These are phyloP conservation scores for Daldinia bambusicola DNA, from an alignment of 495 filamentous ascomycete genomes.

Conservation along the genomic window DNA sequence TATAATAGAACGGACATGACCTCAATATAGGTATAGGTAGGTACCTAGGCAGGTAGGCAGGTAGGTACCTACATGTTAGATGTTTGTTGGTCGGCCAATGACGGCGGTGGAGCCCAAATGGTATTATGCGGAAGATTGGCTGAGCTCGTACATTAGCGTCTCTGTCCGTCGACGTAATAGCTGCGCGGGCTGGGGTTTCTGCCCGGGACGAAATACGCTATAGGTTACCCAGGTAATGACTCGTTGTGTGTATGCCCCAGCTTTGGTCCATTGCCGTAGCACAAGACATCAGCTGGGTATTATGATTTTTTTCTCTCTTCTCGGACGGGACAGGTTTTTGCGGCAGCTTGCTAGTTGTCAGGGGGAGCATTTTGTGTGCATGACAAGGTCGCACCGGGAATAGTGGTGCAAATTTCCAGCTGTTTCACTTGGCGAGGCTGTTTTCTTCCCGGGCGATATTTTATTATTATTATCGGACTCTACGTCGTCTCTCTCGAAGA, in stretches of 20 bases:
- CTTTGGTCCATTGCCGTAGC: constrained; percentile 11
- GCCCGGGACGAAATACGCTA: background rate
- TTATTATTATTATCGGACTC: background rate
- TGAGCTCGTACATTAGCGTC: constrained; percentile 15
- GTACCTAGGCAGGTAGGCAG: too few relatives aligned
- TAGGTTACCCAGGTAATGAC: background rate
- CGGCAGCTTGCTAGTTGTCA: constrained; percentile 4
- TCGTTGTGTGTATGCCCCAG: constrained; percentile 1
- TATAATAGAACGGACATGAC: constrained; percentile 4
- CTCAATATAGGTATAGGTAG: too few relatives aligned
- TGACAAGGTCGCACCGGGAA: constrained; percentile 24
- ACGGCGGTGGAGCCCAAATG: constrained; percentile 33
- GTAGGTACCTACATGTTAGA: background rate
- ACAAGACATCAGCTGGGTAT: constrained; percentile 1
- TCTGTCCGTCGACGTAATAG: constrained; percentile 37
- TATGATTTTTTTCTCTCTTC: background rate
- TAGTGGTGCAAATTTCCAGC: constrained; percentile 39
- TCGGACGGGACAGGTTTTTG: constrained; percentile 14
- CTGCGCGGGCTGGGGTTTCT: constrained; percentile 6
- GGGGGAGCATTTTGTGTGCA: constrained; percentile 12
- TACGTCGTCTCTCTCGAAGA: background rate
- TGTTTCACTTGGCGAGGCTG: constrained; percentile 42
- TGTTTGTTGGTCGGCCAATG: constrained; percentile 20
- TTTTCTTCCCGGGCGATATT: constrained; percentile 27
- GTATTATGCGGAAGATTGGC: constrained; percentile 14